phyloP scores from a whole-genome alignment of 2,329 filamentous ascomycete species.

The Byssochlamys sp. region DNA sequence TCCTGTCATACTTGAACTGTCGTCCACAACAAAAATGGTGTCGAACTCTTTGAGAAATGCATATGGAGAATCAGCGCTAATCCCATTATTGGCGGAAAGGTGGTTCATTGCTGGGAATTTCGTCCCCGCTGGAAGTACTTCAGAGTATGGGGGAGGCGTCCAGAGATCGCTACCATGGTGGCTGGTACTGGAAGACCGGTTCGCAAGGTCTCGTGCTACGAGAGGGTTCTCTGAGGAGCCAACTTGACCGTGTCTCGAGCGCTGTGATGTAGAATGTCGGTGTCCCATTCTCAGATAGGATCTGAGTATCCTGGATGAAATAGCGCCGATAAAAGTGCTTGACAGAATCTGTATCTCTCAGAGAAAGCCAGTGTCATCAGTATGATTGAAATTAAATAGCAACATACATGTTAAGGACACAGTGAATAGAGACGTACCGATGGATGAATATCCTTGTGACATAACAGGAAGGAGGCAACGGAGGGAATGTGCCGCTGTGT shows the following conservation, averaged over 20 bases:
- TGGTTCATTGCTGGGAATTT: slow-evolving; percentile 5
- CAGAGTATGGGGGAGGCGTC: slow-evolving; percentile 4
- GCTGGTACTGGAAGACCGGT: slow-evolving; percentile 2
- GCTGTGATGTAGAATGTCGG: background rate
- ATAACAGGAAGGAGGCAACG: background rate
- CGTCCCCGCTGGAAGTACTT: slow-evolving; percentile 24
- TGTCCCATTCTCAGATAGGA: background rate
- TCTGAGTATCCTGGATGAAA: background rate
- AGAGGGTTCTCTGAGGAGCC: background rate
- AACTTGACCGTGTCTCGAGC: background rate
- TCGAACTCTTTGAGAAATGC: slow-evolving; percentile 72
- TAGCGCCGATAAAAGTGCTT: background rate
- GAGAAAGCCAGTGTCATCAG: background rate
- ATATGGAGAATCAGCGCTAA: slow-evolving; percentile 54
- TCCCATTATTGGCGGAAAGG: slow-evolving; percentile 36
- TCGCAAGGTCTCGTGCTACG: background rate
- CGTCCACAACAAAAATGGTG: slow-evolving; percentile 83
- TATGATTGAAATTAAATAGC: background rate
- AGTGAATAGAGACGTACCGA: background rate
- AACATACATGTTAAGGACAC: background rate
- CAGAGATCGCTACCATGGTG: background rate
- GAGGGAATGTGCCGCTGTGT: background rate
- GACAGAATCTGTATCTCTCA: background rate
- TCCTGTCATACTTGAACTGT: slow-evolving; percentile 78
- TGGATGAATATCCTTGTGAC: background rate